A percentile compares a stretch with the other conserved stretches of the same genome.
Conservation (phyloP, 2,329 filamentous ascomycete species). For the Colletotrichum higginsianum region DNA sequence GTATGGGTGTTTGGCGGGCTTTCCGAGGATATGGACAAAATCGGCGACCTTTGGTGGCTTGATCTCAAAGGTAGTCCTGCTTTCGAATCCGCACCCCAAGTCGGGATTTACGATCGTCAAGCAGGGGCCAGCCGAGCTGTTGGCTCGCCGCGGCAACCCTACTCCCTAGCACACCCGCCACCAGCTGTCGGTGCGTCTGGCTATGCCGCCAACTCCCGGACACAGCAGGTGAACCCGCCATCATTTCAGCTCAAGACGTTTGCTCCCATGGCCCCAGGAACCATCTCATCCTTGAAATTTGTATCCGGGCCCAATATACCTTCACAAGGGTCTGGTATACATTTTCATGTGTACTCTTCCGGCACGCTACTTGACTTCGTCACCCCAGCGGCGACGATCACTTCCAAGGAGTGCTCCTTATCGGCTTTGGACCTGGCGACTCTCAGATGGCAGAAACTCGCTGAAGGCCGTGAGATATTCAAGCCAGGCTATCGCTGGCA, state of each 20-base stretch:
- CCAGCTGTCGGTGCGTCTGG: slow-evolving; percentile 72
- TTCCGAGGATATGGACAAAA: slow-evolving; percentile 96
- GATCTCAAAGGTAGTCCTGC: slow-evolving; percentile 93
- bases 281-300: slow-evolving; percentile 92
- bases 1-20: slow-evolving; percentile 98
- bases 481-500: slow-evolving; percentile 95
- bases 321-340: slow-evolving; percentile 89
- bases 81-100: slow-evolving; percentile 79
- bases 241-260: slow-evolving; percentile 80
- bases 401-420: slow-evolving; percentile 88
- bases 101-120: slow-evolving; percentile 67
- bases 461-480: slow-evolving; percentile 95
- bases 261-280: slow-evolving; percentile 87
- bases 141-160: slow-evolving; percentile 67
- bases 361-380: slow-evolving; percentile 94
- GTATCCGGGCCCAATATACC: slow-evolving; percentile 89
- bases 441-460: slow-evolving; percentile 93
- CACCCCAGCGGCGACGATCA: slow-evolving; percentile 90
- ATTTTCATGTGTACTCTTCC: slow-evolving; percentile 96
- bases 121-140: slow-evolving; percentile 57
- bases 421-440: slow-evolving; percentile 90
- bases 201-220: slow-evolving; percentile 78
- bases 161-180: slow-evolving; percentile 62
- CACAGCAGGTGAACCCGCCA: slow-evolving; percentile 76
- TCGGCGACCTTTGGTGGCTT: slow-evolving; percentile 96